Base-by-base conservation (phyloP, 2,329 filamentous ascomycete genomes). In the Colletotrichum spinosum region DNA sequence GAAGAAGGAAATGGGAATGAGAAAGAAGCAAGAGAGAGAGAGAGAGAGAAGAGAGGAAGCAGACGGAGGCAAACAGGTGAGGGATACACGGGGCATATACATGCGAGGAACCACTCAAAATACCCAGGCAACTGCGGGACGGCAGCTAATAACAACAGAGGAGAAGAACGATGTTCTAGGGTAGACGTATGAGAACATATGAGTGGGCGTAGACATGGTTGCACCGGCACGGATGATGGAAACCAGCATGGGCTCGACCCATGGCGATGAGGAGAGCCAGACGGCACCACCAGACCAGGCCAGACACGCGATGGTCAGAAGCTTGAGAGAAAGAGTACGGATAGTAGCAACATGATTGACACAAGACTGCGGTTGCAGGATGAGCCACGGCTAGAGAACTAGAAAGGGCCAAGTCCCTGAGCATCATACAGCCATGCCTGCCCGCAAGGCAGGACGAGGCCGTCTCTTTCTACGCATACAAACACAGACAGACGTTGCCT, bases 171-270 rank as follows among this genome's bases (percentile, higher is more conserved):
- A 15, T 39, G 52, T 39, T 33, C 37, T 25, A 42, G 38, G 38
- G 25, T 39, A 34, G 35, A 34, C 25, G 48, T 25, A 25, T 25
- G 25, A 25, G 25, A 25, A 35, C 17, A 34, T 12, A 51, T 11
- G 48, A 54, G 37, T 33, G 17, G 11, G 55, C 53, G 55, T 34
- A 44, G 35, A 50, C 38, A 55, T 55, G 61, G 50, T 60, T 60
- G 51, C 61, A 65, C 61, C 61, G 34, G 34, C 35, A 60, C 45
- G 17, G 56, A 34, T 51, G 17, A 54, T 53, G 61, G 61, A 53
- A 50, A 33, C 39, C 35, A 48, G 54, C 54, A 63, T 63, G 41
- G 41, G 25, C 25, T 25, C 25, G 25, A 25, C 25, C 25, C 25
- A 25, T 25, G 25, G 25, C 25, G 4, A 25, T 5, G 25, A 25